Evolutionary conservation across 441 rosid genomes (phyloP).

Genomic region (Macaranga tanarius): DNA sequence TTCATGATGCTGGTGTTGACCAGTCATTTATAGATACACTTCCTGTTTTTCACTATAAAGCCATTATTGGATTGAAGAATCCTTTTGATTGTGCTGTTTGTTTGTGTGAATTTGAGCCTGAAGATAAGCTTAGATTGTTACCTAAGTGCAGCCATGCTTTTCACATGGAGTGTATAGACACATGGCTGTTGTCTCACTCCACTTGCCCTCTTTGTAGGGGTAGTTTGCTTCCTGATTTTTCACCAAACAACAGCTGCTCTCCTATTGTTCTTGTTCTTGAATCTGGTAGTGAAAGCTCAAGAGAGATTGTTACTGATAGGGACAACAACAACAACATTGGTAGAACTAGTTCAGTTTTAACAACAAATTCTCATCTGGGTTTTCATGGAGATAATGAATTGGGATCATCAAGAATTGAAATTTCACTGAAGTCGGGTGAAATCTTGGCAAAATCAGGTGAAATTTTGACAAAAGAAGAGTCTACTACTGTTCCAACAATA

Average conservation of each 20-base stretch:
- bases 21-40: slow-evolving; percentile 92
- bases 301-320: slow-evolving; percentile 55
- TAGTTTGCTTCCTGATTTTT: slow-evolving; percentile 60
- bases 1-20: slow-evolving; percentile 94
- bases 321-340: slow-evolving; percentile 29
- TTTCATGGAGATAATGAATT: slow-evolving; percentile 38
- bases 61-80: slow-evolving; percentile 72
- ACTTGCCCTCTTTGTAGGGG: slow-evolving; percentile 93
- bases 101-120: slow-evolving; percentile 83
- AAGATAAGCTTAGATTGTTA: slow-evolving; percentile 83
- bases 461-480: slow-evolving; percentile 37
- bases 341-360: slow-evolving; percentile 36
- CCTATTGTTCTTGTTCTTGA: slow-evolving; percentile 82
- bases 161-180: slow-evolving; percentile 93
- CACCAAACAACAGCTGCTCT: slow-evolving; percentile 47
- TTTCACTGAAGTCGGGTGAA: slow-evolving; percentile 35
- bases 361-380: slow-evolving; percentile 44
- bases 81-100: slow-evolving; percentile 97
- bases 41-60: slow-evolving; percentile 77
- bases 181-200: slow-evolving; percentile 97
- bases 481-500: neutral
- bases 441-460: slow-evolving; percentile 28
- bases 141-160: slow-evolving; percentile 98
- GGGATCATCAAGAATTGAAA: slow-evolving; percentile 44
- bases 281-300: slow-evolving; percentile 78